These are phyloP conservation scores for Coleophoma cylindrospora DNA, from an alignment of 2,329 filamentous ascomycete species.

Conservation along the genomic window DNA sequence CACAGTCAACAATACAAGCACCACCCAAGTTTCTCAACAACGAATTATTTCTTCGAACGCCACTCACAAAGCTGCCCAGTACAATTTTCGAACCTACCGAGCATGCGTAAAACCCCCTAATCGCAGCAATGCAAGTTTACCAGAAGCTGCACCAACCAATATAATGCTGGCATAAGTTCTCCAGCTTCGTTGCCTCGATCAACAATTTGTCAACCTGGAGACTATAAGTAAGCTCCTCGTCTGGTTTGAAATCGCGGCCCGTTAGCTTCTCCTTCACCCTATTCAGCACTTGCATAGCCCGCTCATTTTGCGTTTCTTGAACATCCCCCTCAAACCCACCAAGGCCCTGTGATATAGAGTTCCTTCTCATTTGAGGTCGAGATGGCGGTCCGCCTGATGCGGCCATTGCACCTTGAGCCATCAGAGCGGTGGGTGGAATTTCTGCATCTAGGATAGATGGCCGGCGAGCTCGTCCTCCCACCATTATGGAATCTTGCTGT, in stretches of 20 bases:
- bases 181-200: slow-evolving; percentile 89
- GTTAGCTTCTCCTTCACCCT: slow-evolving; percentile 95
- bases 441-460: slow-evolving; percentile 66
- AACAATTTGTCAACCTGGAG: slow-evolving; percentile 93
- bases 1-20: too few species aligned
- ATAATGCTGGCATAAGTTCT: slow-evolving; percentile 98
- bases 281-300: slow-evolving; percentile 88
- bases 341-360: slow-evolving; percentile 44
- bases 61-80: too few species aligned
- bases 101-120: too few species aligned
- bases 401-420: slow-evolving; percentile 28
- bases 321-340: slow-evolving; percentile 7
- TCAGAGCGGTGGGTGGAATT: slow-evolving; percentile 52
- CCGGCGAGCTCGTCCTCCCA: slow-evolving; percentile 45
- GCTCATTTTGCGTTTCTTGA: slow-evolving; percentile 85
- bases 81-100: too few species aligned
- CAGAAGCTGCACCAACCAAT: slow-evolving; percentile 99
- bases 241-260: slow-evolving; percentile 82
- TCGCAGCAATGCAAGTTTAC: slow-evolving; percentile 37
- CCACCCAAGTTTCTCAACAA: too few species aligned
- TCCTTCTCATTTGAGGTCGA: slow-evolving; percentile 52
- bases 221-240: slow-evolving; percentile 78
- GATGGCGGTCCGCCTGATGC: slow-evolving; percentile 39
- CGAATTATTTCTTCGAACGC: too few species aligned
- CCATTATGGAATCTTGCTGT: slow-evolving; percentile 48